A percentile compares a stretch with the other conserved stretches of the same genome.
These are phyloP conservation scores for Musa troglodytarum DNA, from an alignment of 176 grass and related monocot species.

Conservation along the genomic window DNA sequence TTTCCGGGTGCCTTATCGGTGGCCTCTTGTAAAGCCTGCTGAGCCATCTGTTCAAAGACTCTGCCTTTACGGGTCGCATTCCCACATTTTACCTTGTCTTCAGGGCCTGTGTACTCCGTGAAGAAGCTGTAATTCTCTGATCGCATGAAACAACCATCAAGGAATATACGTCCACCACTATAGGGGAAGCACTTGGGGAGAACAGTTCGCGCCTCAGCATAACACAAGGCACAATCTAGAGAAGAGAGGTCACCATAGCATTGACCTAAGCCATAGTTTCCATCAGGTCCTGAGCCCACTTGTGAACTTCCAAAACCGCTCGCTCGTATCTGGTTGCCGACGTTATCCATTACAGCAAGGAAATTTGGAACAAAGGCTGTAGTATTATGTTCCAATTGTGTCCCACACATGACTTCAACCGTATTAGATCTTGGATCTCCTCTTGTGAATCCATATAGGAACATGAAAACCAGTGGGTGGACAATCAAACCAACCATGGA, in stretches of 20 bases:
- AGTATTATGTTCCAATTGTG: background rate
- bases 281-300: slow-evolving; percentile 12
- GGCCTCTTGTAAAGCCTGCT: background rate
- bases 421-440: slow-evolving; percentile 16
- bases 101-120: background rate
- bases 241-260: slow-evolving; percentile 14
- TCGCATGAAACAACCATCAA: slow-evolving; percentile 16
- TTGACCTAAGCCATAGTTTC: slow-evolving; percentile 3
- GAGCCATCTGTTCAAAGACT: background rate
- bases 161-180: background rate
- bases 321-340: background rate
- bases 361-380: slow-evolving; percentile 8
- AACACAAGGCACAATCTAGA: slow-evolving; percentile 9
- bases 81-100: slow-evolving; percentile 2
- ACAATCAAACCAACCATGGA: background rate
- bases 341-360: slow-evolving; percentile 2
- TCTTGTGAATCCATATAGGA: background rate
- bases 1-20: slow-evolving; percentile 2
- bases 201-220: slow-evolving; percentile 9
- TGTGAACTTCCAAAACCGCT: background rate
- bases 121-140: slow-evolving; percentile 11
- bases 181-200: slow-evolving; percentile 14
- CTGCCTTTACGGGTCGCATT: background rate
- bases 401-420: slow-evolving; percentile 6
- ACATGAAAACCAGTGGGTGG: background rate